Evolutionary conservation across 441 rosid species (phyloP).

Genomic region (Bocquillonia castaneifolia): DNA sequence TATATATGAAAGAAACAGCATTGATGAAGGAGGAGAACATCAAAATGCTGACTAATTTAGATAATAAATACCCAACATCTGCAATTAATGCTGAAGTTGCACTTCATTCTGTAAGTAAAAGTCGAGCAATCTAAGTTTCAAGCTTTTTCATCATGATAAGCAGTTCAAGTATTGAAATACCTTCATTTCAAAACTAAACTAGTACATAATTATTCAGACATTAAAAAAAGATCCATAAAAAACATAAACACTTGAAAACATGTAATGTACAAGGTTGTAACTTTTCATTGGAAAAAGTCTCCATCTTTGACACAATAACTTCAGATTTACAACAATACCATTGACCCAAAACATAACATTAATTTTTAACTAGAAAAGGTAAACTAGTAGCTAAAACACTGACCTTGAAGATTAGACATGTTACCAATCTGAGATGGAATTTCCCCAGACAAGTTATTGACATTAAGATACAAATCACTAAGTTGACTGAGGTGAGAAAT

Average conservation of each 20-base stretch:
- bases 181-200: background rate
- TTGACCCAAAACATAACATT: background rate
- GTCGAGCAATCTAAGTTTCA: background rate
- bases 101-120: background rate
- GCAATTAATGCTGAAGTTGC: conserved; percentile 6
- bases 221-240: too few relatives aligned
- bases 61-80: background rate
- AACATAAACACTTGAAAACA: too few relatives aligned
- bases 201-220: background rate
- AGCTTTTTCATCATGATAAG: background rate
- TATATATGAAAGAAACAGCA: background rate
- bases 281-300: background rate
- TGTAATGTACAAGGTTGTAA: background rate
- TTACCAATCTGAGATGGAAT: conserved; percentile 72
- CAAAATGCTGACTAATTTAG: background rate
- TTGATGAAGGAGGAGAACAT: background rate
- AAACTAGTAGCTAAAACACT: conserved; percentile 14
- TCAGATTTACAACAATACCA: too few relatives aligned
- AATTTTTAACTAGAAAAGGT: background rate
- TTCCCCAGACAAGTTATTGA: conserved; percentile 70
- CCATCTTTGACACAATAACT: background rate
- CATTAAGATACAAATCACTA: conserved; percentile 73
- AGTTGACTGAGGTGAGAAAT: conserved; percentile 55
- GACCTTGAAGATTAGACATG: conserved; percentile 80
- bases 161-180: too few relatives aligned